These are phyloP conservation scores for Aspergillus aculeatus DNA, from an alignment of 2,329 filamentous ascomycete species.

Conservation along the genomic window DNA sequence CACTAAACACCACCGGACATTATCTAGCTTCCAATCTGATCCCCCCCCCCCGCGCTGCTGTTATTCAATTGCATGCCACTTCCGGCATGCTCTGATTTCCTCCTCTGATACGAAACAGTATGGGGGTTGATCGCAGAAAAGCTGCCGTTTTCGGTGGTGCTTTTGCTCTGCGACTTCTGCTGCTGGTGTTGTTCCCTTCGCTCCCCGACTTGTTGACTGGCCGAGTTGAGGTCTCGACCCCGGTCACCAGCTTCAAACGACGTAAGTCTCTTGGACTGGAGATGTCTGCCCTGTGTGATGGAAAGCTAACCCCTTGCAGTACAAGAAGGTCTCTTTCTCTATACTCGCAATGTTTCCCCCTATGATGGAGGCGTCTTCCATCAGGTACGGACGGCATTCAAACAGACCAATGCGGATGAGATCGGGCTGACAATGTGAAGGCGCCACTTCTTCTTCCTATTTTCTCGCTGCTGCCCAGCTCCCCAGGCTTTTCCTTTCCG, in stretches of 20 bases:
- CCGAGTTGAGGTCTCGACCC: slow-evolving; percentile 94
- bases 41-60: not conserved
- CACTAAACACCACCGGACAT: too few relatives aligned
- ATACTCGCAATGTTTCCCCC: slow-evolving; percentile 92
- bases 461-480: slow-evolving; percentile 81
- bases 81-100: slow-evolving; percentile 10
- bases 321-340: slow-evolving; percentile 94
- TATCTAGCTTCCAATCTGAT: not conserved
- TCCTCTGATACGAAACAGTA: slow-evolving; percentile 26
- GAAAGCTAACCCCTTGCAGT: slow-evolving; percentile 52
- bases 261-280: slow-evolving; percentile 54
- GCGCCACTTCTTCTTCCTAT: slow-evolving; percentile 87
- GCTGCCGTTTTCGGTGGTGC: slow-evolving; percentile 71
- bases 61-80: not conserved
- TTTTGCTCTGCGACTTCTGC: slow-evolving; percentile 72
- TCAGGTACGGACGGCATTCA: slow-evolving; percentile 48
- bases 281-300: not conserved
- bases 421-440: slow-evolving; percentile 41
- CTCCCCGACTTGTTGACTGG: slow-evolving; percentile 82
- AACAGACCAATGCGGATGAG: not conserved
- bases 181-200: slow-evolving; percentile 78
- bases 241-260: slow-evolving; percentile 97
- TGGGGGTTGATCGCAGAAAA: slow-evolving; percentile 60
- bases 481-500: slow-evolving; percentile 64
- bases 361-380: slow-evolving; percentile 89